These are phyloP conservation scores for Geotrichum fermentans DNA, from an alignment of 1,139 yeast genomes.

Conservation along the genomic window DNA sequence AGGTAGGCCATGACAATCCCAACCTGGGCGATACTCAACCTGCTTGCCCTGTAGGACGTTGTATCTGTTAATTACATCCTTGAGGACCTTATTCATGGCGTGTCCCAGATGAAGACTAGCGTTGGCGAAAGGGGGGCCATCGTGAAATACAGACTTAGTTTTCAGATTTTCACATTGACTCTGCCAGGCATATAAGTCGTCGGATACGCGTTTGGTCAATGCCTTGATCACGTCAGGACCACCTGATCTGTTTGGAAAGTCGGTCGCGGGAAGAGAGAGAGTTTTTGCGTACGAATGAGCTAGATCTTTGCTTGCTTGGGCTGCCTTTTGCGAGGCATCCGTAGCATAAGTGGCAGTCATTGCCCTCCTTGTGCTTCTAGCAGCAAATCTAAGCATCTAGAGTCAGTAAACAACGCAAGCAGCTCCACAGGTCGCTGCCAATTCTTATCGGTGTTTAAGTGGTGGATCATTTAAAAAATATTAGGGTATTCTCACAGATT, in stretches of 20 bases:
- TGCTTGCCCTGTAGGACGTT: slow-evolving; percentile 58
- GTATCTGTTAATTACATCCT: slow-evolving; percentile 76
- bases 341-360: slow-evolving; percentile 7
- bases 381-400: not conserved
- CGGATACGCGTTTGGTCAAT: slow-evolving; percentile 37
- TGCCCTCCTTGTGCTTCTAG: not conserved
- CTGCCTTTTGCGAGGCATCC: not conserved
- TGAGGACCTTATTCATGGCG: slow-evolving; percentile 80
- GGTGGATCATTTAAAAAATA: not conserved
- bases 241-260: slow-evolving; percentile 48
- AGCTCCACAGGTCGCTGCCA: too few species aligned
- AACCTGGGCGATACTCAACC: slow-evolving; percentile 79
- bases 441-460: too few species aligned
- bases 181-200: slow-evolving; percentile 46
- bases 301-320: slow-evolving; percentile 9
- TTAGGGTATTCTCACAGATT: not conserved
- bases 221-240: slow-evolving; percentile 30
- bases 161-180: slow-evolving; percentile 7
- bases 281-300: slow-evolving; percentile 44
- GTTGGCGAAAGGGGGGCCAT: slow-evolving; percentile 98
- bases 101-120: slow-evolving; percentile 94
- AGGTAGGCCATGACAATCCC: slow-evolving; percentile 99
- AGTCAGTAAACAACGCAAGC: too few species aligned
- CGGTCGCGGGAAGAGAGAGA: slow-evolving; percentile 49
- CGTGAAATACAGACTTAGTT: slow-evolving; percentile 66